phyloP scores from a whole-genome alignment of 495 filamentous ascomycete species.

The Podospora pseudopauciseta region DNA sequence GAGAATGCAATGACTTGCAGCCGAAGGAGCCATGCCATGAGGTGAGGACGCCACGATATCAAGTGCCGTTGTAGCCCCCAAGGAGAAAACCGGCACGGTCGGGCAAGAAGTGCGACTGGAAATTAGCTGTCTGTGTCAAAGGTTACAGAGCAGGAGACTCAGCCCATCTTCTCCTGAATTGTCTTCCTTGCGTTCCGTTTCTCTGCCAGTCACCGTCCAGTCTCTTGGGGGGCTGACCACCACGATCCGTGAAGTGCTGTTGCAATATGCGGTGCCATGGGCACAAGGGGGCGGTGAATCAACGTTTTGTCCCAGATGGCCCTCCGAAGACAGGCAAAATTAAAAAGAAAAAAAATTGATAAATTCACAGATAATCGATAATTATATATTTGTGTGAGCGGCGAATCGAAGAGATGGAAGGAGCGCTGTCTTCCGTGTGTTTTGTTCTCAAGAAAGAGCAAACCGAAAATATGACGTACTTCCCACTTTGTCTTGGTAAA shows the following conservation, averaged over 20 bases:
- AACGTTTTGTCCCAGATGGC: not conserved
- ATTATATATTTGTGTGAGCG: not conserved
- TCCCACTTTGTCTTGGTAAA: not conserved
- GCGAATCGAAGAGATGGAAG: not conserved
- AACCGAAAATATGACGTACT: not conserved
- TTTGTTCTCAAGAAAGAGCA: not conserved
- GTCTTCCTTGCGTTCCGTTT: not conserved
- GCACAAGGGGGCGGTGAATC: conserved; percentile 2
- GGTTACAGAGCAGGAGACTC: conserved; percentile 8
- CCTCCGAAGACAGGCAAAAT: not conserved
- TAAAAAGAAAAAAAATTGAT: not conserved
- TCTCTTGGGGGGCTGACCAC: not conserved
- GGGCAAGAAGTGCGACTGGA: not conserved
- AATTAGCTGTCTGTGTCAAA: conserved; percentile 11
- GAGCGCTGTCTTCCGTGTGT: conserved; percentile 1
- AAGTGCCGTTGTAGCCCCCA: conserved; percentile 3
- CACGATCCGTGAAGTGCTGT: not conserved
- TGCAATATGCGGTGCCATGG: conserved; percentile 4
- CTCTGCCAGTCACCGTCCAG: not conserved
- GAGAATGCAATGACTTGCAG: conserved; percentile 7
- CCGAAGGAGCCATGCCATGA: conserved; percentile 6
- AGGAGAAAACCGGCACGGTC: conserved; percentile 3
- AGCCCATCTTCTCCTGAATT: not conserved
- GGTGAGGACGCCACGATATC: conserved; percentile 8
- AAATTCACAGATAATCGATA: not conserved